A percentile compares a stretch with the other conserved stretches of the same genome.
Conservation (phyloP, 805 yeast species). For the Ogataea methylovora region DNA sequence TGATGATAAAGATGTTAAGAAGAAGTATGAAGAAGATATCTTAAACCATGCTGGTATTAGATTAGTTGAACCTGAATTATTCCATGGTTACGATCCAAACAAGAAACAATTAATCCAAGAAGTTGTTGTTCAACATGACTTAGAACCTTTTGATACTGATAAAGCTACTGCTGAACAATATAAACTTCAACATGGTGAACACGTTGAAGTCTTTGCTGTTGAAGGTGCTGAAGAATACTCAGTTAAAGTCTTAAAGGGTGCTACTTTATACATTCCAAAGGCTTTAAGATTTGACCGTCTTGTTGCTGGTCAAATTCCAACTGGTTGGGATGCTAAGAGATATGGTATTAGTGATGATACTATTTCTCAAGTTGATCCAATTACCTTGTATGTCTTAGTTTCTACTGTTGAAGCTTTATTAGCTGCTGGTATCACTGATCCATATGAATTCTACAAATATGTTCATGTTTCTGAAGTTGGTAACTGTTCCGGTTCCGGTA, state of each 20-base stretch:
- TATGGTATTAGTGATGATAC: constrained; percentile 95
- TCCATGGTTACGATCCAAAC: constrained; percentile 90
- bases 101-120: constrained; percentile 93
- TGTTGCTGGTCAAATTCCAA: constrained; percentile 92
- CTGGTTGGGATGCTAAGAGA: constrained; percentile 94
- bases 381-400: constrained; percentile 87
- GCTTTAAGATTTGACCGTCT: constrained; percentile 64
- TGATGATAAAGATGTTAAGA: constrained; percentile 89
- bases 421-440: constrained; percentile 93
- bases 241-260: constrained; percentile 88
- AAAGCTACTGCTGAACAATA: constrained; percentile 94
- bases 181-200: constrained; percentile 88
- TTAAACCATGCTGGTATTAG: constrained; percentile 95
- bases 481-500: constrained; percentile 99
- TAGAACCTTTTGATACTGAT: constrained; percentile 92
- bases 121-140: constrained; percentile 91
- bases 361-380: constrained; percentile 90
- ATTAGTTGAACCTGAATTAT: constrained; percentile 91
- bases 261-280: constrained; percentile 85
- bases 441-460: constrained; percentile 96
- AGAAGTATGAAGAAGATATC: constrained; percentile 83
- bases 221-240: constrained; percentile 89
- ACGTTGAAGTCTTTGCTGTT: constrained; percentile 85
- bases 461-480: constrained; percentile 98
- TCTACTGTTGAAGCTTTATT: constrained; percentile 93